Percentiles rank a stretch among this genome's conserved stretches.
phyloP scores from a whole-genome alignment of 192 early-diverging fungal genomes.

The Umbelopsis ramanniana region DNA sequence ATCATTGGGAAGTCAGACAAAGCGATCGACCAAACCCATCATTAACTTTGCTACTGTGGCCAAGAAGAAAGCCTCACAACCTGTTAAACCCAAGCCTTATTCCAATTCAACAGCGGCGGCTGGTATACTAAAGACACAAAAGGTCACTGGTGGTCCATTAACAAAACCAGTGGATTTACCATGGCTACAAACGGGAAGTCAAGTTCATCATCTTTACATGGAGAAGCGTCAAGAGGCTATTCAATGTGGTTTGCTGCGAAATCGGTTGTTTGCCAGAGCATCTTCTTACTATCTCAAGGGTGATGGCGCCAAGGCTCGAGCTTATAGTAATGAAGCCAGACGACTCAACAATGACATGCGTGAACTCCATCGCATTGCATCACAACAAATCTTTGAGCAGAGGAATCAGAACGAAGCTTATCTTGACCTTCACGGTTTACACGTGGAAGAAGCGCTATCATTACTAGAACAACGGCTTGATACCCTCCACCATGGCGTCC shows the following conservation, averaged over 20 bases:
- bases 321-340: conserved; percentile 48
- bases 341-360: conserved; percentile 54
- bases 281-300: conserved; percentile 48
- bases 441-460: conserved; percentile 52
- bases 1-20: conserved; percentile 24
- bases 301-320: conserved; percentile 47
- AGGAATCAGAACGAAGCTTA: conserved; percentile 49
- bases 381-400: conserved; percentile 51
- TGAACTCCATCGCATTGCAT: conserved; percentile 49
- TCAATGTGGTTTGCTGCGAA: conserved; percentile 48
- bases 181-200: conserved; percentile 53
- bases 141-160: not conserved
- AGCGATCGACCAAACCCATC: conserved; percentile 23
- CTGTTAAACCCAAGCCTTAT: conserved; percentile 15
- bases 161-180: conserved; percentile 43
- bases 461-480: conserved; percentile 49
- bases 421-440: conserved; percentile 58
- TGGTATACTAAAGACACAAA: not conserved
- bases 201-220: conserved; percentile 42
- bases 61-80: conserved; percentile 41
- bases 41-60: conserved; percentile 43
- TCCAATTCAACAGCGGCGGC: conserved; percentile 8
- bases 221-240: conserved; percentile 51
- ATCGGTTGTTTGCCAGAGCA: conserved; percentile 52
- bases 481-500: conserved; percentile 43